phyloP scores from a whole-genome alignment of 768 basidiomycete species.

The Auriscalpium microsporum region DNA sequence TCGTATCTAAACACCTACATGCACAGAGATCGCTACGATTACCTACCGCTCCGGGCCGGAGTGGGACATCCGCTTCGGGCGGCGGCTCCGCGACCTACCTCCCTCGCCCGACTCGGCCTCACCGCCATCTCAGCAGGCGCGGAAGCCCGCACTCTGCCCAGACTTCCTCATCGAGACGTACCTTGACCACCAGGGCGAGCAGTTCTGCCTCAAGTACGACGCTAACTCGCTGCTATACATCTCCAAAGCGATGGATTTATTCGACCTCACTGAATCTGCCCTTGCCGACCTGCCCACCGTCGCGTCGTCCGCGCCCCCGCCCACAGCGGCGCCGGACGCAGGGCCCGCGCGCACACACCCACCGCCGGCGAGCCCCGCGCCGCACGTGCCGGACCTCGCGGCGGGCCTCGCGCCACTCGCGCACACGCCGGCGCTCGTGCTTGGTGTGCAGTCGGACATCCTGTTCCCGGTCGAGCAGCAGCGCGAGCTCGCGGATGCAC shows the following conservation, averaged over 20 bases:
- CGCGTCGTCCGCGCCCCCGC: constrained; percentile 13
- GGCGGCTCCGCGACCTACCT: constrained; percentile 48
- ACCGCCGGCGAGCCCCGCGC: constrained; percentile 62
- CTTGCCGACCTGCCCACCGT: constrained; percentile 47
- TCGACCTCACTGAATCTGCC: constrained; percentile 83
- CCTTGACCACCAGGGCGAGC: constrained; percentile 92
- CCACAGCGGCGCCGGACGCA: constrained; percentile 14
- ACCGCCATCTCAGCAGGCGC: background rate
- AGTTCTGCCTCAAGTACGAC: constrained; percentile 98
- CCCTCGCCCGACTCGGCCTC: constrained; percentile 1
- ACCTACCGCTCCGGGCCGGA: constrained; percentile 98
- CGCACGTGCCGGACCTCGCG: constrained; percentile 70
- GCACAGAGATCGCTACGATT: constrained; percentile 92
- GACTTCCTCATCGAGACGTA: constrained; percentile 99
- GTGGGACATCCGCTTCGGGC: constrained; percentile 97
- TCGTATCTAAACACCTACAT: background rate
- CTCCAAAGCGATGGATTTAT: constrained; percentile 98
- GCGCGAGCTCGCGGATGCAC: constrained; percentile 85
- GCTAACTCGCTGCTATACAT: constrained; percentile 98
- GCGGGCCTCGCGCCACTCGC: constrained; percentile 68
- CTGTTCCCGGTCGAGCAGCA: constrained; percentile 97
- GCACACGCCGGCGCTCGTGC: constrained; percentile 72
- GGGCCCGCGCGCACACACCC: constrained; percentile 65
- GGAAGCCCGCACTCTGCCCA: constrained; percentile 77
- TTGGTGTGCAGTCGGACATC: constrained; percentile 96